Evolutionary conservation across 352 stramenopile genomes (phyloP), one percentile per base, ranked within the genome.

Genomic region (Globisporangium splendens): DNA sequence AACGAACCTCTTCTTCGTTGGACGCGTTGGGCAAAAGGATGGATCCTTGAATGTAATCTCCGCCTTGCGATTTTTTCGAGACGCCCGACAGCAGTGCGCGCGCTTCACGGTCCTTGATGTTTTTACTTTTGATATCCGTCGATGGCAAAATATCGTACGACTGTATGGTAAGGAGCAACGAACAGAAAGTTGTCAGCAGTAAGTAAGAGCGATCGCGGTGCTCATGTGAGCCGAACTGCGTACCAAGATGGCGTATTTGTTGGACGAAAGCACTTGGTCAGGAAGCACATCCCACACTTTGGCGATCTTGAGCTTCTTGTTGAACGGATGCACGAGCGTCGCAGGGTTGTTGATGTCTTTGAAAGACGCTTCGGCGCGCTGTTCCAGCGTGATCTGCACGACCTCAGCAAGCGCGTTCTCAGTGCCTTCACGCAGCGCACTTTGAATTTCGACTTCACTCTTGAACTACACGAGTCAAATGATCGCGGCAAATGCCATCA

Each of bases 61-160:
- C 71, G 14, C 28, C 28, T 35, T 62, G 68, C 57, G 83, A 66
- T 47, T 90, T 91, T 51, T 88, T 91, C 35, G 82, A 80, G 24
- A 94, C 72, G 18, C 81, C 84, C 20, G 79, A 91, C 20, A 94
- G 67, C 47, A 94, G 33, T 38, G 85, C 82, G 55, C 79, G 85
- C 38, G 74, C 75, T 46, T 94, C 85, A 50, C 78, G 74, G 20
- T 82, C 79, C n/a, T 68, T 67, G 39, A 91, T 83, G 46, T 62
- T 82, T 62, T 89, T 89, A 59, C 74, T 83, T 41, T 89, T 88
- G 48, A 90, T 62, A 63, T 94, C 85, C 55, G 82, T 78, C 18
- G 85, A 94, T 47, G 85, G 85, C 50, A 94, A 58, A 44, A 94
- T 82, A 75, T 94, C 85, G 65, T 94, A 94, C 52, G 83, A 91